phyloP scores from a whole-genome alignment of 2,329 filamentous ascomycete species.

The Cladosporium sp. region DNA sequence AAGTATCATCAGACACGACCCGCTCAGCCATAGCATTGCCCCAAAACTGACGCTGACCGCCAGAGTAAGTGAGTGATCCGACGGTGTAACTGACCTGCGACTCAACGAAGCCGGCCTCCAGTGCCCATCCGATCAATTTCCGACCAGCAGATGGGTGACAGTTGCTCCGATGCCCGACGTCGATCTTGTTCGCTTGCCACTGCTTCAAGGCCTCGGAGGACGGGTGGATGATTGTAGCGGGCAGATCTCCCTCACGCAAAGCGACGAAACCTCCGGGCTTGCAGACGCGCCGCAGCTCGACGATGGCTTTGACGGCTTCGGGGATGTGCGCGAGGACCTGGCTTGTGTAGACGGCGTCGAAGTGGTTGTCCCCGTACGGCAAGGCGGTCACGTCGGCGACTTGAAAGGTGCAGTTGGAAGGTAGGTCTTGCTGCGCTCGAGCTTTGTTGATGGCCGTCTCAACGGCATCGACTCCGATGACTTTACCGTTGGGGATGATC shows the following conservation, averaged over 20 bases:
- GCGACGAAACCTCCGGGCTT: slow-evolving; percentile 46
- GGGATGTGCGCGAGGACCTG: slow-evolving; percentile 58
- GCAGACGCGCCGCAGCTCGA: slow-evolving; percentile 54
- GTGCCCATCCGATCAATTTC: background rate
- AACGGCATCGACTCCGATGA: slow-evolving; percentile 31
- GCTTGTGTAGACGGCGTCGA: slow-evolving; percentile 60
- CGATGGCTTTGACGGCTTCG: slow-evolving; percentile 50
- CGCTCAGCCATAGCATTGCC: slow-evolving; percentile 1
- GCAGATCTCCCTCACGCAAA: background rate
- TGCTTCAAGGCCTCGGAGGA: background rate
- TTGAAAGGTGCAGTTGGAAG: slow-evolving; percentile 39
- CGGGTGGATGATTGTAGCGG: background rate
- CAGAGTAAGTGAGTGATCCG: background rate
- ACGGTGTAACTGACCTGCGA: background rate
- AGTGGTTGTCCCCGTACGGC: slow-evolving; percentile 44
- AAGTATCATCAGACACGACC: background rate
- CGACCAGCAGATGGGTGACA: background rate
- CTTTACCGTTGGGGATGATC: slow-evolving; percentile 25
- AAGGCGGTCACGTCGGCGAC: slow-evolving; percentile 45
- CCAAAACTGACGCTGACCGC: background rate
- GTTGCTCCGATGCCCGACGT: background rate
- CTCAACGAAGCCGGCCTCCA: background rate
- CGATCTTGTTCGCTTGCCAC: background rate
- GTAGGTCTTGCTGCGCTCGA: slow-evolving; percentile 27
- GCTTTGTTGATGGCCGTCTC: slow-evolving; percentile 40